Conservation (phyloP, 2,329 filamentous ascomycete species). For the Aspergillus aculeatinus region DNA sequence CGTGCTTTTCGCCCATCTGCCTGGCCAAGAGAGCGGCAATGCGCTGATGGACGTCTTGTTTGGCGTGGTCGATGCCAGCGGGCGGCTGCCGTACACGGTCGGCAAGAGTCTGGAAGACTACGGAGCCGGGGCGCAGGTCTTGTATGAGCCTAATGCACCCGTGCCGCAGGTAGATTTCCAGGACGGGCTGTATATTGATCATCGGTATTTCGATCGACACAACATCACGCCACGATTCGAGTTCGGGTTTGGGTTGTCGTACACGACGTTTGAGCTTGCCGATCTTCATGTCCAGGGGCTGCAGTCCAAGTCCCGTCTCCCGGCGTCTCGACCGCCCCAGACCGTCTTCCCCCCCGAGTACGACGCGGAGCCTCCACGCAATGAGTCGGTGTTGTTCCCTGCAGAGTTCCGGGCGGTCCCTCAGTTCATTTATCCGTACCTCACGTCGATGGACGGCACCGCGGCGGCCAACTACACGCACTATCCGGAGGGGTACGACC, state of each 20-base stretch:
- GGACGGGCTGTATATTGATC: conserved; percentile 85
- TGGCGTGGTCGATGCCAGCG: conserved; percentile 73
- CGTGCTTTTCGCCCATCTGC: conserved; percentile 79
- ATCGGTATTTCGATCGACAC: conserved; percentile 80
- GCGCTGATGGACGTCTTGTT: conserved; percentile 78
- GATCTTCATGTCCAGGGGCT: conserved; percentile 51
- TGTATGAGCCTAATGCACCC: conserved; percentile 67
- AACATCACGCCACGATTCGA: conserved; percentile 74
- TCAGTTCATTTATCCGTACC: conserved; percentile 74
- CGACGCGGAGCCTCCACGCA: conserved; percentile 54
- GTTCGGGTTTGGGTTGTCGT: conserved; percentile 83
- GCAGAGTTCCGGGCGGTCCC: conserved; percentile 58
- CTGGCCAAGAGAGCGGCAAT: conserved; percentile 82
- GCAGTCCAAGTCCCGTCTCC: conserved; percentile 50
- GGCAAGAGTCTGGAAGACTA: conserved; percentile 73
- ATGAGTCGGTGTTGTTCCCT: conserved; percentile 62
- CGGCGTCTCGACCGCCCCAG: conserved; percentile 43
- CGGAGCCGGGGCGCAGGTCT: conserved; percentile 67
- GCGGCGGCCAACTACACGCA: conserved; percentile 41
- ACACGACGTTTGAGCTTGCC: conserved; percentile 69
- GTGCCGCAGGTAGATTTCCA: conserved; percentile 79
- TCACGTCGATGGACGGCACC: conserved; percentile 53
- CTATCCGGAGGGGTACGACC: conserved; percentile 59
- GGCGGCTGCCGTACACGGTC: conserved; percentile 86
- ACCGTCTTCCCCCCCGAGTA: conserved; percentile 55